Evolutionary conservation across 2,329 filamentous ascomycete genomes (phyloP).

Genomic region (Hymenoscyphus fructigenus): DNA sequence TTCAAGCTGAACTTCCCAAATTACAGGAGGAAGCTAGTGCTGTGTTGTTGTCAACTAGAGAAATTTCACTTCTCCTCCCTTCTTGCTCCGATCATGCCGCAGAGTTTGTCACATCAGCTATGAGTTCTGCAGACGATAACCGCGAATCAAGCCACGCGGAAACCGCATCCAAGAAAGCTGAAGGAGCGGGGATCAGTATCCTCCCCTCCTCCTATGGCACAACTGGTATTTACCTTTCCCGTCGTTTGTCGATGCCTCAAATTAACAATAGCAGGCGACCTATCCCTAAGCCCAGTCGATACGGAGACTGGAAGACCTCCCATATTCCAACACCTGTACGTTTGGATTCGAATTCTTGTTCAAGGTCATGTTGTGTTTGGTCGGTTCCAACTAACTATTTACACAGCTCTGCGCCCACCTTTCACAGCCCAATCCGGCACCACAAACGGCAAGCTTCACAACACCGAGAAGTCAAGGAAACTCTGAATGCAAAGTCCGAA

Average conservation of each 20-base stretch:
- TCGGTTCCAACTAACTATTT: constrained; percentile 17
- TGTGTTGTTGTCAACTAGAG: neutral
- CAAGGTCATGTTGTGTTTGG: neutral
- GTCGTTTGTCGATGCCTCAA: neutral
- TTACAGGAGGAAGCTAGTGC: neutral
- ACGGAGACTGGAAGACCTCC: constrained; percentile 41
- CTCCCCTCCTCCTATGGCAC: constrained; percentile 45
- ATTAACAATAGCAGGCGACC: constrained; percentile 21
- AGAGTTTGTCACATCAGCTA: constrained; percentile 14
- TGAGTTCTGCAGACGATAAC: constrained; percentile 23
- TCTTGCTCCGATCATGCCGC: constrained; percentile 14
- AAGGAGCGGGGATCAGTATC: constrained; percentile 42
- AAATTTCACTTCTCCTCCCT: neutral
- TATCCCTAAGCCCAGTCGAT: constrained; percentile 43
- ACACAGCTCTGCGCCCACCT: constrained; percentile 47
- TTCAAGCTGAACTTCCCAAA: neutral
- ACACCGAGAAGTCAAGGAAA: constrained; percentile 74
- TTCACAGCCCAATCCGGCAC: constrained; percentile 62
- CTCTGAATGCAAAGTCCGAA: constrained; percentile 82
- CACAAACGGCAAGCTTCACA: constrained; percentile 60
- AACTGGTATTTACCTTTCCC: constrained; percentile 29
- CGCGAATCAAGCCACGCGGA: constrained; percentile 25
- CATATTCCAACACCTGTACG: constrained; percentile 34
- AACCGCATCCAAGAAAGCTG: constrained; percentile 31
- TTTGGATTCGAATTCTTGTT: constrained; percentile 8